These are phyloP conservation scores for Candida buenavistaensis DNA, from an alignment of 1,139 yeast genomes.

Conservation along the genomic window DNA sequence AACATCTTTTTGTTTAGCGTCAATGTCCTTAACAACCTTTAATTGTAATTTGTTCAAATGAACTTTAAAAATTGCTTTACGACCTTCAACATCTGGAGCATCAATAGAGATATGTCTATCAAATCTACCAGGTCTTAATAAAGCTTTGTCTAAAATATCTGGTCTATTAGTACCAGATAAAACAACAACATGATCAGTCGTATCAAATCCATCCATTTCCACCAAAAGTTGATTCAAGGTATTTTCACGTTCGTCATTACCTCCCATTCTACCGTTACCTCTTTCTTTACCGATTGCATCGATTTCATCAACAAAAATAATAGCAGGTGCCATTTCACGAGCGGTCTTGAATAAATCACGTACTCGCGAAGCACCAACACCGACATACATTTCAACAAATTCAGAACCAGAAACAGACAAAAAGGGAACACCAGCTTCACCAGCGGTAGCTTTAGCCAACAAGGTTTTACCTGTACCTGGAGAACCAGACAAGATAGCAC, in stretches of 20 bases:
- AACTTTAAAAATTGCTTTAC: conserved; percentile 72
- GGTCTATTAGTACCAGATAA: conserved; percentile 84
- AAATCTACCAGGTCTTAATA: conserved; percentile 82
- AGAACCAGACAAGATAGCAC: conserved; percentile 80
- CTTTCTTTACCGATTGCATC: conserved; percentile 85
- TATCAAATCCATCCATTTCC: conserved; percentile 83
- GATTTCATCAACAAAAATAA: conserved; percentile 78
- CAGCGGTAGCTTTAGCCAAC: conserved; percentile 81
- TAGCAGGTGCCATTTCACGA: conserved; percentile 77
- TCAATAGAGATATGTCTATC: conserved; percentile 77
- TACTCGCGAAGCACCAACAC: conserved; percentile 81
- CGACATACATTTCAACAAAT: conserved; percentile 81
- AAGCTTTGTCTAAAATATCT: conserved; percentile 73
- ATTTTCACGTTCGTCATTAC: conserved; percentile 80
- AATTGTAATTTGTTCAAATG: conserved; percentile 59
- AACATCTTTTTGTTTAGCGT: conserved; percentile 37
- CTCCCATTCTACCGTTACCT: conserved; percentile 63
- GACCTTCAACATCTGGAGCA: conserved; percentile 75
- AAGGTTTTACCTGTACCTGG: conserved; percentile 89
- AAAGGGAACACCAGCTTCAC: conserved; percentile 84
- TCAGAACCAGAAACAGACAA: conserved; percentile 82
- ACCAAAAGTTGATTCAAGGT: conserved; percentile 77
- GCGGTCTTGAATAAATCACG: conserved; percentile 81
- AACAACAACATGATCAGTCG: conserved; percentile 75
- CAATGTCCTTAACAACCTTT: conserved; percentile 41